These are phyloP conservation scores for Hondaea fermentalgiana DNA, from an alignment of 108 stramenopile species.

Conservation along the genomic window DNA sequence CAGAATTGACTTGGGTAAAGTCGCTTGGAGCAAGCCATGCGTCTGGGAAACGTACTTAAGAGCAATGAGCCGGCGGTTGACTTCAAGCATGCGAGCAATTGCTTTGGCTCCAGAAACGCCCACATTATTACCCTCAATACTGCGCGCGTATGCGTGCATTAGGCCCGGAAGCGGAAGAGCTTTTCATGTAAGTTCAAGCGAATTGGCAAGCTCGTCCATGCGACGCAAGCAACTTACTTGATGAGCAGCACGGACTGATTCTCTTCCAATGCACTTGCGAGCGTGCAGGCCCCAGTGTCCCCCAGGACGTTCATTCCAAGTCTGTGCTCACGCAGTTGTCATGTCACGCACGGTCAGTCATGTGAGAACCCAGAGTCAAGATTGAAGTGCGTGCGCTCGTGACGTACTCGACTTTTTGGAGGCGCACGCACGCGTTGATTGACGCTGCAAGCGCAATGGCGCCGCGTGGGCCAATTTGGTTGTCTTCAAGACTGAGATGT, in stretches of 20 bases:
- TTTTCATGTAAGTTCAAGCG: neutral
- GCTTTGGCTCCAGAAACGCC: too few relatives aligned
- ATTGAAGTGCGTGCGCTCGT: too few relatives aligned
- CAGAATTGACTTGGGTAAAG: too few relatives aligned
- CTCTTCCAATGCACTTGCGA: neutral
- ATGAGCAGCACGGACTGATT: neutral
- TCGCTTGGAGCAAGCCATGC: too few relatives aligned
- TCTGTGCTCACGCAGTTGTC: neutral
- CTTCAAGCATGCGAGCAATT: too few relatives aligned
- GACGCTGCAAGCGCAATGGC: neutral
- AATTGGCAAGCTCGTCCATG: neutral
- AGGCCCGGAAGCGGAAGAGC: neutral
- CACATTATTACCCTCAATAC: too few relatives aligned
- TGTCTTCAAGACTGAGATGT: neutral
- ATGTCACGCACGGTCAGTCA: too few relatives aligned
- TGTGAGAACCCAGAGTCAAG: too few relatives aligned
- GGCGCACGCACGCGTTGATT: neutral
- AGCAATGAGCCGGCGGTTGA: too few relatives aligned
- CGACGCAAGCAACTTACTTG: neutral
- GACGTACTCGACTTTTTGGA: neutral
- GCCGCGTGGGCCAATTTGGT: neutral
- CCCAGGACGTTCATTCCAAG: neutral
- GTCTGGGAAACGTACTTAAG: too few relatives aligned
- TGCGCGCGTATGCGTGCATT: too few relatives aligned
- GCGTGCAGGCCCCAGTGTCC: neutral